phyloP scores from a whole-genome alignment of 106 monocot genomes.

The Acorus gramineus region DNA sequence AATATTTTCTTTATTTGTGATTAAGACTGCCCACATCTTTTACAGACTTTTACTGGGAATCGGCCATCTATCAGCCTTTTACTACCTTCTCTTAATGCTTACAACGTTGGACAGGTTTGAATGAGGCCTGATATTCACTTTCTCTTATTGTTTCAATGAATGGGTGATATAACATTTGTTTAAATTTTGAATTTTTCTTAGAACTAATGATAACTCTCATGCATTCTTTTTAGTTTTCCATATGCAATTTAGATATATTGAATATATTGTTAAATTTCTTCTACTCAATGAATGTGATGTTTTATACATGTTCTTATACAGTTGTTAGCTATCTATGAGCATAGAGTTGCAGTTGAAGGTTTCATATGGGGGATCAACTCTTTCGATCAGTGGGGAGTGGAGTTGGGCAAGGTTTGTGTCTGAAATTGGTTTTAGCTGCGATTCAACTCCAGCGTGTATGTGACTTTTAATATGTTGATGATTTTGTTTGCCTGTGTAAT shows the following conservation, averaged over 20 bases:
- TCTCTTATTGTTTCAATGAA: not conserved
- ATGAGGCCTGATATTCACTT: not conserved
- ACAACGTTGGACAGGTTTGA: constrained; percentile 84
- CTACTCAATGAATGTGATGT: not conserved
- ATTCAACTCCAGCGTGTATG: not conserved
- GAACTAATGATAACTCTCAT: no score
- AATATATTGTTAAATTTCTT: no score
- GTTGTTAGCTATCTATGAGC: constrained; percentile 94
- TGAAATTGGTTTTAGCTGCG: not conserved
- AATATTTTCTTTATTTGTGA: not conserved
- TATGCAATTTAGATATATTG: no score
- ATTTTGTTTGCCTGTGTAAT: constrained; percentile 4
- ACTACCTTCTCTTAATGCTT: constrained; percentile 65
- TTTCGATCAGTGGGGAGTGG: constrained; percentile 98
- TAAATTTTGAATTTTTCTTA: no score
- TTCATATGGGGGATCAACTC: constrained; percentile 98
- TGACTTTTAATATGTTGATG: not conserved
- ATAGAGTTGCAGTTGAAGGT: constrained; percentile 89
- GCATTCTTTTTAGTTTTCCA: no score
- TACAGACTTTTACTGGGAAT: constrained; percentile 91
- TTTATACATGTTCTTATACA: constrained; percentile 16
- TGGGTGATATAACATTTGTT: no score
- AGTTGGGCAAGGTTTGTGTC: constrained; percentile 83
- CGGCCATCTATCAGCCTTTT: constrained; percentile 86
- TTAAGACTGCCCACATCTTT: not conserved